Percentiles rank a stretch among this genome's conserved stretches.
Evolutionary conservation across 78 protist genomes (phyloP).

Genomic region (Paulinella micropora): DNA sequence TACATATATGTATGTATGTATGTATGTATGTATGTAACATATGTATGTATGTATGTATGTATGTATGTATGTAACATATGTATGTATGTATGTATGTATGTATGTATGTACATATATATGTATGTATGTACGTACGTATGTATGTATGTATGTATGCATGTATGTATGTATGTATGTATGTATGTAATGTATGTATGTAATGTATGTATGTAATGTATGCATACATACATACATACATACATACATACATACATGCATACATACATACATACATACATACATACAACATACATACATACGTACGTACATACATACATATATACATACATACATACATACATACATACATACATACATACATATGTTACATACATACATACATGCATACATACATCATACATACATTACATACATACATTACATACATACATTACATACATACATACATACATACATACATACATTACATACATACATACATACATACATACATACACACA

Average conservation of each 20-base stretch:
- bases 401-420: background rate
- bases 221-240: background rate
- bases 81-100: background rate
- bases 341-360: background rate
- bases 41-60: background rate
- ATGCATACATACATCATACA: no score
- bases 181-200: background rate
- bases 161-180: no score
- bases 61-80: background rate
- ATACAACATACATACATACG: background rate
- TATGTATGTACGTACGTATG: background rate
- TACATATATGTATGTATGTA: background rate
- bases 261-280: background rate
- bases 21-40: background rate
- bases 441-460: background rate
- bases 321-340: background rate
- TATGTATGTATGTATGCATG: background rate
- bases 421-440: background rate
- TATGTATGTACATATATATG: background rate
- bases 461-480: background rate
- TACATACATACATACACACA: background rate
- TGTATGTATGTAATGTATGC: background rate
- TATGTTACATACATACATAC: background rate
- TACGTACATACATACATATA: background rate
- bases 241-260: background rate